These are phyloP conservation scores for Fusarium caatingaense DNA, from an alignment of 2,329 filamentous ascomycete species.

Conservation along the genomic window DNA sequence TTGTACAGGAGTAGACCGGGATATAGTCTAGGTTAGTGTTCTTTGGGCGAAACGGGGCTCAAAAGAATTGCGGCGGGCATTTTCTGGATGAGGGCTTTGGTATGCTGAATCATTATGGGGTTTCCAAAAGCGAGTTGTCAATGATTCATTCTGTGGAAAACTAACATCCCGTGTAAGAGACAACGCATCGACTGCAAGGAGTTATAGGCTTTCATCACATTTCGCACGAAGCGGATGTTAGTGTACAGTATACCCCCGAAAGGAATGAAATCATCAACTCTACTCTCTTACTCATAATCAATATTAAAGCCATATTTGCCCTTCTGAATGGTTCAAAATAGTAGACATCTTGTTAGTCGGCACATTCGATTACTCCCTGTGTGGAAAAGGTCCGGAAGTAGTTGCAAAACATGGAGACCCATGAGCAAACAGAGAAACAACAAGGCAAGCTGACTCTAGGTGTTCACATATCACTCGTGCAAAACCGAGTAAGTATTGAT, in stretches of 20 bases:
- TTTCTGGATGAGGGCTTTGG: slow-evolving; percentile 13
- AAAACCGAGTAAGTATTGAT: neutral
- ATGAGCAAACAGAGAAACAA: neutral
- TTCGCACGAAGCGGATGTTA: neutral
- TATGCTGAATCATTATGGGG: slow-evolving; percentile 5
- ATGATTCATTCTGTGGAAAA: neutral
- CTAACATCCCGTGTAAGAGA: slow-evolving; percentile 2
- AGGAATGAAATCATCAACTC: neutral
- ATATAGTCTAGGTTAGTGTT: neutral
- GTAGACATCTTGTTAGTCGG: neutral
- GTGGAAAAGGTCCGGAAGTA: neutral
- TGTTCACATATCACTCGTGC: neutral
- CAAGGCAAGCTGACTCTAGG: neutral
- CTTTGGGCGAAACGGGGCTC: slow-evolving; percentile 20
- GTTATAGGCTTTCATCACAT: neutral
- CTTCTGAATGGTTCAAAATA: neutral
- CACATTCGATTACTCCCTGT: neutral
- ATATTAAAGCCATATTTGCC: neutral
- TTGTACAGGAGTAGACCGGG: slow-evolving; percentile 1
- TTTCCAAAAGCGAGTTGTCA: slow-evolving; percentile 16
- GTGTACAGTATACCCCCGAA: neutral
- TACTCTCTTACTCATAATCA: neutral
- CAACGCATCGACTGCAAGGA: neutral
- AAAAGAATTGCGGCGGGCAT: slow-evolving; percentile 10
- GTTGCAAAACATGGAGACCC: neutral